These are phyloP conservation scores for Melastoma candidum DNA, from an alignment of 441 rosid genomes.

Conservation along the genomic window DNA sequence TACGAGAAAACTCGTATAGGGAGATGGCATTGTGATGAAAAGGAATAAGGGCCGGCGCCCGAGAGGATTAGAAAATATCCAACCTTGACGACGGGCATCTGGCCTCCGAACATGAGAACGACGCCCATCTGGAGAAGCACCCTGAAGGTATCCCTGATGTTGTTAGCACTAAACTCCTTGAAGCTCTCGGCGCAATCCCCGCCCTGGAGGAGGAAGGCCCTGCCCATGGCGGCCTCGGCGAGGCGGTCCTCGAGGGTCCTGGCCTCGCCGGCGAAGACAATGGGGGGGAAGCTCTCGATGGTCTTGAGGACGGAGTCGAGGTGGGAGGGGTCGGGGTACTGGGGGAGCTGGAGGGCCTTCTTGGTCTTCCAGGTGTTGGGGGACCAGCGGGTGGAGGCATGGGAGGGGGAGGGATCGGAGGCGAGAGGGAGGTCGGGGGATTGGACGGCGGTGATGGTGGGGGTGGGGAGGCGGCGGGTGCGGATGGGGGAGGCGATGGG, in stretches of 20 bases:
- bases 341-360: slow-evolving; percentile 8
- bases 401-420: background rate
- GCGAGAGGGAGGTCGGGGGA: background rate
- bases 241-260: slow-evolving; percentile 8
- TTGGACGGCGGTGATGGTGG: slow-evolving; percentile 6
- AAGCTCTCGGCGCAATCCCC: slow-evolving; percentile 12
- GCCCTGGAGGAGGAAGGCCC: slow-evolving; percentile 8
- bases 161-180: slow-evolving; percentile 11
- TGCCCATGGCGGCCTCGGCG: slow-evolving; percentile 11
- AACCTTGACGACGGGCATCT: slow-evolving; percentile 8
- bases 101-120: slow-evolving; percentile 7
- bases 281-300: slow-evolving; percentile 9
- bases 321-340: slow-evolving; percentile 1
- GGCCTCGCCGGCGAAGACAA: slow-evolving; percentile 11
- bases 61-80: background rate
- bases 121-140: slow-evolving; percentile 9
- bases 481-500: background rate
- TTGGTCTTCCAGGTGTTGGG: slow-evolving; percentile 4
- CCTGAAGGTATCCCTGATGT: slow-evolving; percentile 10
- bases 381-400: background rate
- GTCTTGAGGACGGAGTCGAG: slow-evolving; percentile 5
- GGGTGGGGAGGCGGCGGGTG: slow-evolving; percentile 1
- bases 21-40: background rate
- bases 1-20: no score
- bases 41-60: no score